A percentile compares a stretch with the other conserved stretches of the same genome.
These are phyloP conservation scores for Eucommia ulmoides DNA, from an alignment of 257 asterid species.

Conservation along the genomic window DNA sequence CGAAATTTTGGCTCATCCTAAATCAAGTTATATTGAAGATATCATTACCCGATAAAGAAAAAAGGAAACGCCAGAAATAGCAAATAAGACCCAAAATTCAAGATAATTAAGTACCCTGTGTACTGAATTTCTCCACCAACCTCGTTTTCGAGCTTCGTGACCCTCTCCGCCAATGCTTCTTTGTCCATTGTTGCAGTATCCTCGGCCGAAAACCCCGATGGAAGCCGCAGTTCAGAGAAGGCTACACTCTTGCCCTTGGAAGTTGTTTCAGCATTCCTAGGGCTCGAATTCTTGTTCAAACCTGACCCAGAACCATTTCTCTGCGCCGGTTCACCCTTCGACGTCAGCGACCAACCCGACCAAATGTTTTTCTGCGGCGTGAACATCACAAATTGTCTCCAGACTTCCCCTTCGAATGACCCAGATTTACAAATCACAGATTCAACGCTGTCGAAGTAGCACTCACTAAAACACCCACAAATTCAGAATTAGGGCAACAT, in stretches of 20 bases:
- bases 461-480: constrained; percentile 1
- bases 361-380: constrained; percentile 62
- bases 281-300: constrained; percentile 16
- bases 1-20: neutral
- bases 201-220: constrained; percentile 10
- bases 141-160: constrained; percentile 61
- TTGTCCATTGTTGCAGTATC: constrained; percentile 37
- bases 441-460: constrained; percentile 17
- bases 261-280: constrained; percentile 30
- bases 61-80: neutral
- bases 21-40: neutral
- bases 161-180: constrained; percentile 37
- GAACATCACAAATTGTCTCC: constrained; percentile 31
- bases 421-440: constrained; percentile 25
- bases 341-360: constrained; percentile 43
- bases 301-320: constrained; percentile 33
- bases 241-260: constrained; percentile 39
- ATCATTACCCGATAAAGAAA: constrained; percentile 5
- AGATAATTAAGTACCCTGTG: too few species aligned
- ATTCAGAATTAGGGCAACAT: neutral
- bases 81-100: neutral
- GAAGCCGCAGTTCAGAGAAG: constrained; percentile 8
- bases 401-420: constrained; percentile 3
- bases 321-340: constrained; percentile 44
- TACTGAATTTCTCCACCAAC: too few species aligned